Evolutionary conservation across 208 protist genomes (phyloP).

Genomic region (Herpetomonas samuelpessoai): DNA sequence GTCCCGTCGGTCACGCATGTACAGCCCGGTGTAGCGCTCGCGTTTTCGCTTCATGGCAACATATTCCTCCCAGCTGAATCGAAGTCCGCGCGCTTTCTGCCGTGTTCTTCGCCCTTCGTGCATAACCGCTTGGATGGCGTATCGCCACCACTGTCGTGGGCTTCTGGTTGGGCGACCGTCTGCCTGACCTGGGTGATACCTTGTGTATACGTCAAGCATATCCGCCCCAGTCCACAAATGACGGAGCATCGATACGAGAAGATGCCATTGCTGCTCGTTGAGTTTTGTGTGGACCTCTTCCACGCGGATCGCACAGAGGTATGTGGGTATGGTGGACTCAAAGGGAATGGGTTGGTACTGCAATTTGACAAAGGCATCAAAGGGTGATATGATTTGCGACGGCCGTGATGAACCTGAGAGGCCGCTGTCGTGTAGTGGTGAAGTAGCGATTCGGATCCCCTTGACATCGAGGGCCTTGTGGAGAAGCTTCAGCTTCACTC

Average conservation of each 20-base stretch:
- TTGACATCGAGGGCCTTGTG: slow-evolving; percentile 52
- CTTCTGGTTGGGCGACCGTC: slow-evolving; percentile 19
- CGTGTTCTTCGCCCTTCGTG: slow-evolving; percentile 25
- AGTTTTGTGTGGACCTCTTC: slow-evolving; percentile 16
- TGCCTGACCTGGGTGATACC: background rate
- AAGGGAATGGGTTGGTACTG: slow-evolving; percentile 50
- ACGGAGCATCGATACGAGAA: slow-evolving; percentile 23
- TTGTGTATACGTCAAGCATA: background rate
- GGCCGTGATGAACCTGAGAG: background rate
- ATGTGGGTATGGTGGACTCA: slow-evolving; percentile 23
- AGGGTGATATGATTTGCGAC: slow-evolving; percentile 14
- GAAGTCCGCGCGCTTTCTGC: background rate
- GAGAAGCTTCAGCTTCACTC: slow-evolving; percentile 29
- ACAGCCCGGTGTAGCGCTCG: slow-evolving; percentile 44
- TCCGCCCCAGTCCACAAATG: slow-evolving; percentile 16
- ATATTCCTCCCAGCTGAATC: slow-evolving; percentile 58
- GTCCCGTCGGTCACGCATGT: slow-evolving; percentile 29
- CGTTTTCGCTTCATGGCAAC: slow-evolving; percentile 29
- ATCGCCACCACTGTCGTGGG: slow-evolving; percentile 63
- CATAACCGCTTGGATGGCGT: slow-evolving; percentile 44
- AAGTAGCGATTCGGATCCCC: slow-evolving; percentile 34
- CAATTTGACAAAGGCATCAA: slow-evolving; percentile 24
- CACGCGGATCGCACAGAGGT: slow-evolving; percentile 17
- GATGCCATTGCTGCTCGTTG: slow-evolving; percentile 11
- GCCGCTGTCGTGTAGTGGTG: background rate